Conservation (phyloP, 148 eudicot species). For the Beta vulgaris region DNA sequence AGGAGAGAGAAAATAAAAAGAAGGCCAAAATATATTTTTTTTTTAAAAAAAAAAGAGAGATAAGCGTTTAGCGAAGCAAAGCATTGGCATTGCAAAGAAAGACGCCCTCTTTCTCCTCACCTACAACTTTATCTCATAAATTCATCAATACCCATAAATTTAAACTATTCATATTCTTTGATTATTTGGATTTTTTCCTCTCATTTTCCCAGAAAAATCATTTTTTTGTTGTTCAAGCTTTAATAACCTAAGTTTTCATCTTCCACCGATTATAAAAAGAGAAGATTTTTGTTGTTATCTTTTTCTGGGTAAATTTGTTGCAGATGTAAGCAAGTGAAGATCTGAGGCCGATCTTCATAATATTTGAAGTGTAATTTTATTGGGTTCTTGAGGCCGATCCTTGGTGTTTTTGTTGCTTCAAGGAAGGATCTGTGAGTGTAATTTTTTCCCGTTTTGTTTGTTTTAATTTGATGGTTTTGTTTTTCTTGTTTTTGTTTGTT, state of each 20-base stretch:
- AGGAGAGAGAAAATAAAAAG: not conserved
- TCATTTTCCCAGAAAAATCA: not conserved
- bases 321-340: slow-evolving; percentile 24
- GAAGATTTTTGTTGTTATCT: not conserved
- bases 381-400: slow-evolving; percentile 21
- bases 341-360: slow-evolving; percentile 18
- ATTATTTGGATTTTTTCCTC: not conserved
- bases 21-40: not conserved
- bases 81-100: slow-evolving; percentile 33
- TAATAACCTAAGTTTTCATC: not conserved
- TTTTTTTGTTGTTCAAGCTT: not conserved
- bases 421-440: slow-evolving; percentile 34
- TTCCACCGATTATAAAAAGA: not conserved
- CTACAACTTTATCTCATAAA: slow-evolving; percentile 27
- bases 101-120: slow-evolving; percentile 32
- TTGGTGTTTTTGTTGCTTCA: slow-evolving; percentile 17
- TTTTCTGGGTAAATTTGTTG: slow-evolving; percentile 3
- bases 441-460: not conserved
- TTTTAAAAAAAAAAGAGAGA: slow-evolving; percentile 20
- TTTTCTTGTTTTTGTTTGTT: slow-evolving; percentile 6
- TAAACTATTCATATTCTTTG: slow-evolving; percentile 24
- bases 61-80: slow-evolving; percentile 37
- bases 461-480: slow-evolving; percentile 1
- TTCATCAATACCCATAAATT: not conserved
- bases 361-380: slow-evolving; percentile 2